phyloP scores from a whole-genome alignment of 768 basidiomycete species.

The Coprinopsis strossmayeri region DNA sequence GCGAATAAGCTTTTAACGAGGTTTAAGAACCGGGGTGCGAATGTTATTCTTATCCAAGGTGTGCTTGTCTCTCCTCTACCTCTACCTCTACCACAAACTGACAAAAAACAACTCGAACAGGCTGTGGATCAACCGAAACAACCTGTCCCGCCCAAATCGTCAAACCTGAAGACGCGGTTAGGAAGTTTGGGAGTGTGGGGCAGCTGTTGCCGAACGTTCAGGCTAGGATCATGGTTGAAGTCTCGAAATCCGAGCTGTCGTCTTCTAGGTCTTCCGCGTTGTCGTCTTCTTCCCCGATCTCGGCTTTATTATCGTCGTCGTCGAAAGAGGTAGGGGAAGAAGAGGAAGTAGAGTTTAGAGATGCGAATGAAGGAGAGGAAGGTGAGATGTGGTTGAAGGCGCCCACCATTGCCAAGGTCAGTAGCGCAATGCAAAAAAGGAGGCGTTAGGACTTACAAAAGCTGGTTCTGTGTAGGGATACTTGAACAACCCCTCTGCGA shows the following conservation, averaged over 20 bases:
- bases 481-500: conserved; percentile 53
- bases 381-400: conserved; percentile 71
- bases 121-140: conserved; percentile 61
- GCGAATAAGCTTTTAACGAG: conserved; percentile 27
- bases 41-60: conserved; percentile 18
- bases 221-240: conserved; percentile 44
- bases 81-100: background rate
- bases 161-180: conserved; percentile 24
- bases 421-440: too few relatives aligned
- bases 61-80: background rate
- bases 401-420: conserved; percentile 57
- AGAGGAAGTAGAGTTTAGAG: conserved; percentile 11
- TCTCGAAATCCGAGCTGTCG: conserved; percentile 32
- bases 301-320: too few relatives aligned
- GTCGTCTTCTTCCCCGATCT: background rate
- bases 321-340: background rate
- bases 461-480: conserved; percentile 44
- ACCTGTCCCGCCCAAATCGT: conserved; percentile 46
- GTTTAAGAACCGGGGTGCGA: conserved; percentile 11
- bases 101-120: conserved; percentile 19
- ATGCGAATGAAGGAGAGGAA: conserved; percentile 32
- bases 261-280: background rate
- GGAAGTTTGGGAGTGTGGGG: conserved; percentile 50
- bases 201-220: conserved; percentile 53
- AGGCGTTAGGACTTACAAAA: too few relatives aligned